Evolutionary conservation across 129 eudicot species (phyloP), one percentile per base, ranked within the genome.

Genomic region (Sambucus nigra): DNA sequence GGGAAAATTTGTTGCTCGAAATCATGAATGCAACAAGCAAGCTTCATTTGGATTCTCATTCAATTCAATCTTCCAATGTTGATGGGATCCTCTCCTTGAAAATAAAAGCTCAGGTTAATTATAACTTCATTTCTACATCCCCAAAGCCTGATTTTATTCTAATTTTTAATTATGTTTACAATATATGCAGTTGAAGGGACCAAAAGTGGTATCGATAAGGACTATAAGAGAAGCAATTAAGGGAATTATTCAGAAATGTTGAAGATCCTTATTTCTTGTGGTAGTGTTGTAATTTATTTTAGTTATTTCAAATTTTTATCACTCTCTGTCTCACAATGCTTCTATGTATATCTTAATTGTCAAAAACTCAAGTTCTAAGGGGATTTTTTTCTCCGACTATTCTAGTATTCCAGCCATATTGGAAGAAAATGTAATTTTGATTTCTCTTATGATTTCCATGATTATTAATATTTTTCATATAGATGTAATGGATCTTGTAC

Each of bases 41-140:
- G 33, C 78, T 89, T 20, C 67, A 70, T 28, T 51, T 84, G 73
- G 88, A 84, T 32, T 55, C 72, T 42, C 73, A 78, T 35, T 59
- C 79, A 0, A 75, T 84, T 64, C 81, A 81, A 26, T 81, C 97
- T 39, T 75, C 88, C 21, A 89, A 51, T 4, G 44, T 25, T 44
- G 86, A 81, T 60, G 97, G 95, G 18, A 57, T 67, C 51, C 79
- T 89, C 62, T 66, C 79, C 39, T 21, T 89, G 69, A 72, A 67
- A 16, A 44, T 89, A 38, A 77, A 72, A 46, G 70, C 95, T 20
- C 78, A 82, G 97, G 95, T 88, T 35, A 1, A 42, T 42, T 15
- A 42, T 13, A 18, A 42, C 16, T 18, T 42, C 48, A 42, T 42
- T 42, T 42, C 48, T 13, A 42, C n/a, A n/a, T n/a, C n/a, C 0